phyloP scores from a whole-genome alignment of 345 rosid species.

The Lepidium sativum region DNA sequence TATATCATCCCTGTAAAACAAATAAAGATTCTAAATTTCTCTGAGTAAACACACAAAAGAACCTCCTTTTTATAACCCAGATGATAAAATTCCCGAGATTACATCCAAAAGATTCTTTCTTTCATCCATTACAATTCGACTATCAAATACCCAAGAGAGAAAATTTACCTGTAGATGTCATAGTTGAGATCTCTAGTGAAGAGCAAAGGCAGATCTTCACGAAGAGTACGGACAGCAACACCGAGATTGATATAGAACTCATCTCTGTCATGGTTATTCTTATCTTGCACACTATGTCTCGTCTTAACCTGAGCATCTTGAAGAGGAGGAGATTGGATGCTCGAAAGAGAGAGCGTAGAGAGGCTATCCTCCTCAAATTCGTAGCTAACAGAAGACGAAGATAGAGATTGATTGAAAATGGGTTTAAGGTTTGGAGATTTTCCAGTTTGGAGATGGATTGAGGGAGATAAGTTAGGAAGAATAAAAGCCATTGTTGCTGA shows the following conservation, averaged over 20 bases:
- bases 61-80: not conserved
- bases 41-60: not conserved
- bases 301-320: conserved; percentile 38
- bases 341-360: conserved; percentile 20
- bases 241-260: conserved; percentile 87
- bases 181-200: conserved; percentile 76
- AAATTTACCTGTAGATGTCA: conserved; percentile 75
- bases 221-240: conserved; percentile 83
- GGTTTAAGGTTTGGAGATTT: conserved; percentile 37
- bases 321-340: conserved; percentile 33
- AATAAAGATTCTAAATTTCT: not conserved
- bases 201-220: conserved; percentile 79
- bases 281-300: conserved; percentile 26
- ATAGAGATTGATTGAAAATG: conserved; percentile 14
- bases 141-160: conserved; percentile 20
- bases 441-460: conserved; percentile 44
- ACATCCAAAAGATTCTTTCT: not conserved
- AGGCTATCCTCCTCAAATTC: conserved; percentile 3
- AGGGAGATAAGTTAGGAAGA: conserved; percentile 59
- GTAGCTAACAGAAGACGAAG: conserved; percentile 7
- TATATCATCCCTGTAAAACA: conserved; percentile 66
- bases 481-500: conserved; percentile 61
- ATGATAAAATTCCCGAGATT: not conserved
- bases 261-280: conserved; percentile 43
- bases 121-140: not conserved